Base-by-base conservation (phyloP, 768 basidiomycete genomes). In the Mycena galopus region DNA sequence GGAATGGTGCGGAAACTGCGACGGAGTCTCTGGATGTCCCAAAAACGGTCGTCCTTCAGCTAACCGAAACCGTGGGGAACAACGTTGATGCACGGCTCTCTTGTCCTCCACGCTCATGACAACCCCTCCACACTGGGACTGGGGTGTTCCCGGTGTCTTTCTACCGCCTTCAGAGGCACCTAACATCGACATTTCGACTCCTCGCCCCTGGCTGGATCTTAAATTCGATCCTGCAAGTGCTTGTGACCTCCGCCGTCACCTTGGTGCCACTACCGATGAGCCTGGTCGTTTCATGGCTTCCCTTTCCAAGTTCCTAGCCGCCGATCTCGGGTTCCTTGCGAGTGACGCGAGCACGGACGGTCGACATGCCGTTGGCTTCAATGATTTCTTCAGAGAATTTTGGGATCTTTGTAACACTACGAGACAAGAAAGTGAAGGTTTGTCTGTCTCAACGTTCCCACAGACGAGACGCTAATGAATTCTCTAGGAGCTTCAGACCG, bases 291-390 rank as follows among this genome's bases (percentile, higher is more conserved):
- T 58, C 29, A 27, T 25, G 32, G 23, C 32, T 16, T 50, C n/a
- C 8, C 16, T 21, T 35, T 3, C 29, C 12, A 30, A 39, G 14
- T 71, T 71, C 19, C 14, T 50, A 8, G 63, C 69, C 17, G n/a
- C n/a, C 16, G 61, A 71, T 16, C 23, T 65, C 6, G 53, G 53
- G 1, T 71, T 17, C 19, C 47, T 71, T n/a, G 69, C 64, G 2
- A 25, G 55, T 27, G 69, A 64, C 1, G 47, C 57, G 3, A 63
- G 64, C 56, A 42, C 25, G 0, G 64, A 71, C 42, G 64, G 69
- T 11, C 17, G 29, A 19, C 69, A 71, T 17, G 5, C 1, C 0
- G 25, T 37, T 4, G 14, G 12, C 1, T 6, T 1, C 9, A 19
- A 53, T 16, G 1, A 2, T 21, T 57, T 44, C 32, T 53, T 70